These are phyloP conservation scores for Nakazawaea anatomiae DNA, from an alignment of 805 yeast genomes.

Conservation along the genomic window DNA sequence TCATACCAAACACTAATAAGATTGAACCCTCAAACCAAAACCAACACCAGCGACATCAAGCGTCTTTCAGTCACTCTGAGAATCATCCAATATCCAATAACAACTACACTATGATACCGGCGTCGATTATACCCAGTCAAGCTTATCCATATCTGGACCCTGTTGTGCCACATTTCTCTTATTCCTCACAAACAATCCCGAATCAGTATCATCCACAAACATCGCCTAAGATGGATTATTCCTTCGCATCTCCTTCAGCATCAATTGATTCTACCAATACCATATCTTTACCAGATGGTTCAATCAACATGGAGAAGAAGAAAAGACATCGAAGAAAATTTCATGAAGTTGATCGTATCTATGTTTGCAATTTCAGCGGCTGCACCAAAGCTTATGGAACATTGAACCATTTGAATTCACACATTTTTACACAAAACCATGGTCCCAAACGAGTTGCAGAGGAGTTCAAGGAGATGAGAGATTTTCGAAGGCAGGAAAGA, in stretches of 20 bases:
- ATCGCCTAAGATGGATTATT: not conserved
- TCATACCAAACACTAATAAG: too few relatives aligned
- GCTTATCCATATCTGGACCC: not conserved
- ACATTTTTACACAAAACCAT: conserved; percentile 45
- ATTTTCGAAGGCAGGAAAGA: conserved; percentile 29
- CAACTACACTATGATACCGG: not conserved
- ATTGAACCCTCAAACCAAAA: too few relatives aligned
- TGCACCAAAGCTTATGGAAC: conserved; percentile 57
- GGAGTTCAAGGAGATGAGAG: conserved; percentile 47
- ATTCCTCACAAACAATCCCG: not conserved
- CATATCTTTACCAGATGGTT: not conserved
- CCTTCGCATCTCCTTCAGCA: not conserved
- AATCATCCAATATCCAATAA: not conserved
- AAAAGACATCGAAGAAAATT: conserved; percentile 50
- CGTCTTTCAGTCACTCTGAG: not conserved
- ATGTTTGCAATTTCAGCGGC: conserved; percentile 38
- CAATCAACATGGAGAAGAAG: not conserved
- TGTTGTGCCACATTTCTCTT: not conserved
- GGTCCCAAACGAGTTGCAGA: conserved; percentile 49
- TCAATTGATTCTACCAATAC: not conserved
- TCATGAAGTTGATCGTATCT: conserved; percentile 50
- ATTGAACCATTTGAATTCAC: conserved; percentile 53
- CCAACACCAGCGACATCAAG: too few relatives aligned
- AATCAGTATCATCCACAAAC: not conserved
- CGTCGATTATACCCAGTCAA: not conserved